phyloP scores from a whole-genome alignment of 1,284 basidiomycete species.

The Athelia sp. region DNA sequence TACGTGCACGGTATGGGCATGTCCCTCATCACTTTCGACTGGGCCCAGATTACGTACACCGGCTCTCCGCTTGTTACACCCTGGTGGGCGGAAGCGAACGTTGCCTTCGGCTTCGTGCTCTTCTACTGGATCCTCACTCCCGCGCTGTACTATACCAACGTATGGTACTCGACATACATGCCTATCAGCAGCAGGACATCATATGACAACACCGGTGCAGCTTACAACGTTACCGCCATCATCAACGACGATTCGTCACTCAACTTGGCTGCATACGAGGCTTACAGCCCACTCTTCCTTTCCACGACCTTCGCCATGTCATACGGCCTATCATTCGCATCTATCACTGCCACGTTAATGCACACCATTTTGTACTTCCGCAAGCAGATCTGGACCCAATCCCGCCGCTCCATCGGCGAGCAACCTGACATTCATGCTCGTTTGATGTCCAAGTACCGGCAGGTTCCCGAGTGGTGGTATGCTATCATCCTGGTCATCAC shows the following conservation, averaged over 20 bases:
- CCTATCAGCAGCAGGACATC: conserved; percentile 53
- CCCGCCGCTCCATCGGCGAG: conserved; percentile 60
- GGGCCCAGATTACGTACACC: conserved; percentile 62
- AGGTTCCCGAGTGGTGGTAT: conserved; percentile 77
- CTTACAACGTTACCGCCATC: conserved; percentile 69
- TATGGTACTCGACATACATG: conserved; percentile 58
- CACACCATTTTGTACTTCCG: conserved; percentile 84
- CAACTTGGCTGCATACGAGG: conserved; percentile 61
- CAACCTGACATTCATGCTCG: conserved; percentile 83
- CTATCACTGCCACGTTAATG: conserved; percentile 58
- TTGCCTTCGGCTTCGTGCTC: conserved; percentile 73
- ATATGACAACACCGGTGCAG: conserved; percentile 58
- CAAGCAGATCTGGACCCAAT: conserved; percentile 66
- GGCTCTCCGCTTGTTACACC: conserved; percentile 60
- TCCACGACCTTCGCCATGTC: conserved; percentile 66
- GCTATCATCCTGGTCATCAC: conserved; percentile 45
- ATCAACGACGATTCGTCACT: conserved; percentile 55
- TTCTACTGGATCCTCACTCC: conserved; percentile 78
- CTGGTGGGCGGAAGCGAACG: conserved; percentile 80
- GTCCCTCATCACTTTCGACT: conserved; percentile 69
- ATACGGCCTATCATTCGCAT: conserved; percentile 59
- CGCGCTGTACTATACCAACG: conserved; percentile 58
- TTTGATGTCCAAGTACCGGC: conserved; percentile 77
- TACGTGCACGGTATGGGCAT: conserved; percentile 74
- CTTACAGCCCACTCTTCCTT: conserved; percentile 83